Base-by-base conservation (phyloP, 306 rosid species). In the Mimosa bimucronata region DNA sequence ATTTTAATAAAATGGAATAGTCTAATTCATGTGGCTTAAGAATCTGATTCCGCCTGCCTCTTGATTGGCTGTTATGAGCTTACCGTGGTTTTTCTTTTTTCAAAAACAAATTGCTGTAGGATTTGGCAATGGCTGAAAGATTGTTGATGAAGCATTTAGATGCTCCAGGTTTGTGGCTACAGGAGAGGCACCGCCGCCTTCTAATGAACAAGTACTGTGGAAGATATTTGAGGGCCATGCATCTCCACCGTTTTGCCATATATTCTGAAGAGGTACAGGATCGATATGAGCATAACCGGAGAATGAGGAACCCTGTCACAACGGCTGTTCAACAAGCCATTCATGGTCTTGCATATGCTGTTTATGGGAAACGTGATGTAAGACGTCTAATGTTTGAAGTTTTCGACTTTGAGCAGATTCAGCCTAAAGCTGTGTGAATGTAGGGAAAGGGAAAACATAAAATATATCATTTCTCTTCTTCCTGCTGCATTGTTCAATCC, bases 91-190 rank as follows among this genome's bases (percentile, higher is more conserved):
- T 60, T 60, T n/a, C 31, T 60, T 60, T n/a, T 28, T 12, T 60
- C 19, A 26, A 60, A 26, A 60, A 61, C 38, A 61, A 9, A 70
- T 76, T 79, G 73, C 69, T 68, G 18, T 73, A 92, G 98, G 98
- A 94, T 85, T 89, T 95, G 79, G 98, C 88, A 74, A 89, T 91
- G 99, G 99, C 97, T 2, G 98, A 95, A 82, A 91, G 94, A 84
- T 82, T 95, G 89, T 82, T 95, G 89, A 93, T 90, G 94, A 95
- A 93, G 86, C 98, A 95, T 84, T 88, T 95, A 83, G 99, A 95
- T 81, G 99, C 99, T 66, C 99, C 99, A 1, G 99, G 98, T 45
- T 73, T 76, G 80, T 95, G 99, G 99, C 65, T 93, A 46, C 94
- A 90, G 69, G 93, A 89, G 89, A 93, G 87, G 81, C 98, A 95